These are phyloP conservation scores for Colletotrichum spinosum DNA, from an alignment of 2,329 filamentous ascomycete species.

Conservation along the genomic window DNA sequence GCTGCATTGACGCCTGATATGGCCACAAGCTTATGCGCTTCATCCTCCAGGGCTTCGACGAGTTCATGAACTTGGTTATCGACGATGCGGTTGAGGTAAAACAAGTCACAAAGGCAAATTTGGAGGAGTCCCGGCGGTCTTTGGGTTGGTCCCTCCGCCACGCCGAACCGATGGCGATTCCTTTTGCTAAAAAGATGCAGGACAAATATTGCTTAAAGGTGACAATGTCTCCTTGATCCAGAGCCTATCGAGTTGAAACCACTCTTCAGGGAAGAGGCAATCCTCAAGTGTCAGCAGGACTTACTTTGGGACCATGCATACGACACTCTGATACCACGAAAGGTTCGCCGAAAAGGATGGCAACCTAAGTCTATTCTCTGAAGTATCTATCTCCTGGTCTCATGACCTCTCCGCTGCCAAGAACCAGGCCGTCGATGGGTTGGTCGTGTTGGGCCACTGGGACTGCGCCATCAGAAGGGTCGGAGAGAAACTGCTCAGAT, in stretches of 20 bases:
- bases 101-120: conserved; percentile 81
- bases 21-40: conserved; percentile 35
- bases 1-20: not conserved
- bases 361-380: conserved; percentile 56
- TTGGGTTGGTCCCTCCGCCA: conserved; percentile 69
- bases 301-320: conserved; percentile 15
- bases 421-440: conserved; percentile 80
- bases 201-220: conserved; percentile 87
- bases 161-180: not conserved
- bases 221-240: conserved; percentile 90
- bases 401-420: conserved; percentile 75
- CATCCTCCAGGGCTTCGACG: conserved; percentile 85
- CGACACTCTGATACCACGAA: conserved; percentile 35
- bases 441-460: conserved; percentile 83
- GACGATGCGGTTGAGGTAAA: conserved; percentile 96
- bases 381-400: conserved; percentile 40
- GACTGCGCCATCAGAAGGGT: conserved; percentile 70
- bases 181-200: conserved; percentile 57
- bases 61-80: conserved; percentile 99
- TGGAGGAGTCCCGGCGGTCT: conserved; percentile 79
- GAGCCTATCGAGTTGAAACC: conserved; percentile 68
- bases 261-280: conserved; percentile 61
- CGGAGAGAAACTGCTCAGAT: conserved; percentile 81
- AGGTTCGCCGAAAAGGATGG: conserved; percentile 42
- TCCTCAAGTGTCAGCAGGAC: not conserved